phyloP scores from a whole-genome alignment of 2,329 filamentous ascomycete species.

The Ophiostoma pallidulum region DNA sequence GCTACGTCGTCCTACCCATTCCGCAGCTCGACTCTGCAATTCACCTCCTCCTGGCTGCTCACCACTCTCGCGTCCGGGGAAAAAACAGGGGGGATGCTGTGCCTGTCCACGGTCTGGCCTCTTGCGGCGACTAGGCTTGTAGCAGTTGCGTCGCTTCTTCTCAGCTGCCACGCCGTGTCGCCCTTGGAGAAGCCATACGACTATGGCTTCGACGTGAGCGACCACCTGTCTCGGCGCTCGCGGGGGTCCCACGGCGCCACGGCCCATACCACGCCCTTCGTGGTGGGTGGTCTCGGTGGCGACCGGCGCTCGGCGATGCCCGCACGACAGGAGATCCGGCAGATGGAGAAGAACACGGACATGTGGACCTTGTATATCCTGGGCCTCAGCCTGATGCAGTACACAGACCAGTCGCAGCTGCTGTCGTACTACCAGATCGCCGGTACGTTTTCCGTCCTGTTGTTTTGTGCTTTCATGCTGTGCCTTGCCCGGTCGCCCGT shows the following conservation, averaged over 20 bases:
- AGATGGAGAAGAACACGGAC: constrained; percentile 53
- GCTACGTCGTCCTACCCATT: too few species aligned
- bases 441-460: constrained; percentile 42
- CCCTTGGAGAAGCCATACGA: constrained; percentile 31
- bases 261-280: constrained; percentile 22
- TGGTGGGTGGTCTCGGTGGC: constrained; percentile 35
- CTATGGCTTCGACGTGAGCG: constrained; percentile 38
- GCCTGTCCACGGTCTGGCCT: not conserved
- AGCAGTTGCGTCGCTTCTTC: not conserved
- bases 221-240: constrained; percentile 31
- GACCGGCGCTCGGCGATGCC: constrained; percentile 26
- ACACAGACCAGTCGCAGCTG: constrained; percentile 49
- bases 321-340: constrained; percentile 55
- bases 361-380: constrained; percentile 71
- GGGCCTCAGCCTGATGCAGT: constrained; percentile 63
- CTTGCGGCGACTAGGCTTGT: not conserved
- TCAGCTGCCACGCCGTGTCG: not conserved
- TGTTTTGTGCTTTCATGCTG: too few species aligned
- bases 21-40: too few species aligned
- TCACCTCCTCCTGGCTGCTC: too few species aligned
- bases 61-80: too few species aligned
- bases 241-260: constrained; percentile 15
- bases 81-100: too few species aligned
- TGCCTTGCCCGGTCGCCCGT: constrained; percentile 1
- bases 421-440: constrained; percentile 73